A percentile compares a stretch with the other conserved stretches of the same genome.
These are phyloP conservation scores for Tetrapisispora taiwanensis DNA, from an alignment of 805 yeast species.

Conservation along the genomic window DNA sequence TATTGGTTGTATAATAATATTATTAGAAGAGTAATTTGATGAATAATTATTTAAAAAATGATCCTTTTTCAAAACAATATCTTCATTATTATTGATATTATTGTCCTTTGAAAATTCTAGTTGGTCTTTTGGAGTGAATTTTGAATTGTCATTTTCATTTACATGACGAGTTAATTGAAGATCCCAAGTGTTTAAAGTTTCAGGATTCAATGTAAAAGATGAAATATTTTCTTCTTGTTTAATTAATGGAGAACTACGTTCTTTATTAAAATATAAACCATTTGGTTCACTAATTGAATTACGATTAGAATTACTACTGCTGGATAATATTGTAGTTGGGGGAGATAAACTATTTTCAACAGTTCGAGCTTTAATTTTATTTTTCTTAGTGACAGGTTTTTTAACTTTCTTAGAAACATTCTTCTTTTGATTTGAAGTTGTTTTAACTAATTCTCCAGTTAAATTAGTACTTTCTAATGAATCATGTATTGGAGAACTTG, in stretches of 20 bases:
- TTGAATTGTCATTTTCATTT: neutral
- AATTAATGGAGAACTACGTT: neutral
- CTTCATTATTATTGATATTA: neutral
- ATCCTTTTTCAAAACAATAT: neutral
- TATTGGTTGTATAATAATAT: neutral
- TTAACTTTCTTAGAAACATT: neutral
- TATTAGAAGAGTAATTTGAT: neutral
- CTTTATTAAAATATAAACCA: neutral
- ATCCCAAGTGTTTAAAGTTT: slow-evolving; percentile 1
- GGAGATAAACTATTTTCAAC: neutral
- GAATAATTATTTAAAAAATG: neutral
- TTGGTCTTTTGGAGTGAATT: neutral
- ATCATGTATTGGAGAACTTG: neutral
- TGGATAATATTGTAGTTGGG: neutral
- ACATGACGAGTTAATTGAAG: neutral
- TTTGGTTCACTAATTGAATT: neutral
- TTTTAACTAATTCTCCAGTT: neutral
- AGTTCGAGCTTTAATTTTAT: neutral
- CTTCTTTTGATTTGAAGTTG: neutral
- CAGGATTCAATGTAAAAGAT: neutral
- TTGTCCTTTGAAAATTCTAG: neutral
- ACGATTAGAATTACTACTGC: neutral
- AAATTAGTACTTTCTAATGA: no score
- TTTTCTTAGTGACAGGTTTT: neutral
- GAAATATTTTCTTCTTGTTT: neutral